Evolutionary conservation across 2,329 filamentous ascomycete genomes (phyloP).

Genomic region (Fusarium longipes): DNA sequence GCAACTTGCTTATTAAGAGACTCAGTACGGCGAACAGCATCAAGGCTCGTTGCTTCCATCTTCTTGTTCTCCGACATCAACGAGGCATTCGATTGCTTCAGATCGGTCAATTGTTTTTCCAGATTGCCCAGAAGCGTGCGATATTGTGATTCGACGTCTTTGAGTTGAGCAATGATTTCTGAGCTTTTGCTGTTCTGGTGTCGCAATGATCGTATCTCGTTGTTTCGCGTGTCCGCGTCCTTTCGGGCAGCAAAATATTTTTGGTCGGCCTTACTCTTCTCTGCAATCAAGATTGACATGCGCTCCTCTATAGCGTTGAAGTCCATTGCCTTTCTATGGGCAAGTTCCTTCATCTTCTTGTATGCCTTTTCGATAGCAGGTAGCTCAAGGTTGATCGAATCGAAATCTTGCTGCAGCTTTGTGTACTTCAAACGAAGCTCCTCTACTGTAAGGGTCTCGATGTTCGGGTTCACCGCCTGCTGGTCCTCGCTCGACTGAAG

Average conservation of each 20-base stretch:
- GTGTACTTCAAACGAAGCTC: slow-evolving; percentile 79
- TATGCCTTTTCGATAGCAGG: slow-evolving; percentile 91
- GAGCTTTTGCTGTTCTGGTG: slow-evolving; percentile 89
- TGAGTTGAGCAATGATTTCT: slow-evolving; percentile 92
- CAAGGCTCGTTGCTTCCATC: slow-evolving; percentile 76
- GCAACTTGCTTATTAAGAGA: slow-evolving; percentile 78
- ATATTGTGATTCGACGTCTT: slow-evolving; percentile 86
- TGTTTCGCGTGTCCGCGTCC: slow-evolving; percentile 85
- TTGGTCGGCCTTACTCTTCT: slow-evolving; percentile 96
- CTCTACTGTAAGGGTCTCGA: slow-evolving; percentile 72
- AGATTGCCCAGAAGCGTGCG: slow-evolving; percentile 81
- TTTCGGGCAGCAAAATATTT: slow-evolving; percentile 98
- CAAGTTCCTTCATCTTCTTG: slow-evolving; percentile 86
- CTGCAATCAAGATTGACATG: slow-evolving; percentile 76
- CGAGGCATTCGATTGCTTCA: slow-evolving; percentile 80
- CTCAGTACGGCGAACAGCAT: slow-evolving; percentile 77
- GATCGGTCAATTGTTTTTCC: slow-evolving; percentile 89
- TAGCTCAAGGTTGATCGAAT: slow-evolving; percentile 86
- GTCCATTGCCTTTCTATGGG: slow-evolving; percentile 87
- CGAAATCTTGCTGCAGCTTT: slow-evolving; percentile 82
- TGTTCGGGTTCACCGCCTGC: slow-evolving; percentile 57
- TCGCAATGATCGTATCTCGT: slow-evolving; percentile 82
- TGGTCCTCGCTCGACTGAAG: slow-evolving; percentile 64
- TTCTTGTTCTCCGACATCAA: slow-evolving; percentile 78
- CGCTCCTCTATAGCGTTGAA: slow-evolving; percentile 81